phyloP scores from a whole-genome alignment of 2,329 filamentous ascomycete species.

The Cytospora piceicola region DNA sequence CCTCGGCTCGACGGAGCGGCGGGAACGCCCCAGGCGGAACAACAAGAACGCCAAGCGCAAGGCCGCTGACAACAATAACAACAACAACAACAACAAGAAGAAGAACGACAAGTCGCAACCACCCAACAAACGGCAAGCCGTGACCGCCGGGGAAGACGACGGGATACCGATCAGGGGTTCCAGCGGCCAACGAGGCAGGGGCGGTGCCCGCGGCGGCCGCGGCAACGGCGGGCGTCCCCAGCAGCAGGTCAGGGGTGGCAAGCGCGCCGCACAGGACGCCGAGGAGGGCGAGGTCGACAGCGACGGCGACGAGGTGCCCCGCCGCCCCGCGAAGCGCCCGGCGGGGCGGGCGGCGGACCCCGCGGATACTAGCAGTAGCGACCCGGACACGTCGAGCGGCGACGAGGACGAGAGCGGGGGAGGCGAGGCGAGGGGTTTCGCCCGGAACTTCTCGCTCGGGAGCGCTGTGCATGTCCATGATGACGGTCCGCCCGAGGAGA shows the following conservation, averaged over 20 bases:
- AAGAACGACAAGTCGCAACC: conserved; percentile 14
- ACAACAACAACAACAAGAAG: background rate
- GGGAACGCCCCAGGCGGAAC: conserved; percentile 5
- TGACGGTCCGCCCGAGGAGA: background rate
- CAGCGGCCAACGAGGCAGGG: conserved; percentile 20
- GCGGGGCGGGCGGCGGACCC: background rate
- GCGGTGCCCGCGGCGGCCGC: conserved; percentile 20
- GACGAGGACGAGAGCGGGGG: conserved; percentile 7
- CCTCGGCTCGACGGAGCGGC: conserved; percentile 34
- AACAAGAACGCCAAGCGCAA: conserved; percentile 20
- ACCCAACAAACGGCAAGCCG: conserved; percentile 22
- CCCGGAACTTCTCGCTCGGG: too few species aligned
- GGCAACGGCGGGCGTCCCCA: conserved; percentile 25
- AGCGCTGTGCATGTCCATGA: background rate
- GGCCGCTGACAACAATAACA: background rate
- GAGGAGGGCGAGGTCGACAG: conserved; percentile 36
- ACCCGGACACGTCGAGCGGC: conserved; percentile 29
- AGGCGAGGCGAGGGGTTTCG: background rate
- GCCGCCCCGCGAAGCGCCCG: background rate
- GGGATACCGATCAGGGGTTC: conserved; percentile 1
- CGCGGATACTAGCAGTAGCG: conserved; percentile 28
- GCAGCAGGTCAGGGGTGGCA: background rate
- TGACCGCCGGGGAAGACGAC: background rate
- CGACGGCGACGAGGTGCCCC: conserved; percentile 31
- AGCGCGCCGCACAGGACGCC: conserved; percentile 6